Evolutionary conservation across 192 early-diverging fungal species (phyloP), one percentile per base, ranked within the genome.

Genomic region (Dimargaris cristalligena): DNA sequence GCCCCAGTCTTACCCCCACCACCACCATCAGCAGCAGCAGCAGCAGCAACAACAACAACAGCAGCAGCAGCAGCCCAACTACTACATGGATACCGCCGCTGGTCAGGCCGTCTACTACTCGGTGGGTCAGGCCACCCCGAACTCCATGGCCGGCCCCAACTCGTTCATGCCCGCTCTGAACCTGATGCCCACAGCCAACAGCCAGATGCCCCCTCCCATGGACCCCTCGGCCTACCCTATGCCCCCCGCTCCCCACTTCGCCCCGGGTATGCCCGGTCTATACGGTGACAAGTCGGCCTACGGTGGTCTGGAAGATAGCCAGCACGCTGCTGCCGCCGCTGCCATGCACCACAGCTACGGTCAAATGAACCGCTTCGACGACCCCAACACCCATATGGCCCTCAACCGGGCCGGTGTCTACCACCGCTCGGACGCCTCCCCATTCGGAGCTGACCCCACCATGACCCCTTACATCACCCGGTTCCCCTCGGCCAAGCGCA

Each of bases 401-500:
- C 16, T 52, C 26, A 52, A 23, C 50, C 50, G 50, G 2, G 28
- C 50, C 23, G n/a, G n/a, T n/a, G n/a, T n/a, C n/a, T 52, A 52
- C 23, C 30, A 23, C 6, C 50, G 50, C 23, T 29, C 50, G 1
- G 50, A 52, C 23, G 25, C 26, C 28, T 52, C 50, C 28, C 50
- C 50, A 18, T 30, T 52, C 30, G 16, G 22, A 1, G 25, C 20
- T 8, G 50, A 52, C 50, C 50, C 50, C 20, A 52, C 14, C 50
- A 16, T 52, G 50, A 29, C 50, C 23, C 16, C 23, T 26, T 52
- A 52, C 23, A 29, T 52, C 23, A 52, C 14, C 23, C 50, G 50
- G 26, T 52, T 52, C 50, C 50, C 50, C 13, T 52, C 50, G 23
- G 50, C 50, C 50, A 52, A 52, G 25, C 50, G 50, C 50, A 52